A percentile compares a stretch with the other conserved stretches of the same genome.
phyloP scores from a whole-genome alignment of 2,329 filamentous ascomycete species.

The Bipolaris sorokiniana region DNA sequence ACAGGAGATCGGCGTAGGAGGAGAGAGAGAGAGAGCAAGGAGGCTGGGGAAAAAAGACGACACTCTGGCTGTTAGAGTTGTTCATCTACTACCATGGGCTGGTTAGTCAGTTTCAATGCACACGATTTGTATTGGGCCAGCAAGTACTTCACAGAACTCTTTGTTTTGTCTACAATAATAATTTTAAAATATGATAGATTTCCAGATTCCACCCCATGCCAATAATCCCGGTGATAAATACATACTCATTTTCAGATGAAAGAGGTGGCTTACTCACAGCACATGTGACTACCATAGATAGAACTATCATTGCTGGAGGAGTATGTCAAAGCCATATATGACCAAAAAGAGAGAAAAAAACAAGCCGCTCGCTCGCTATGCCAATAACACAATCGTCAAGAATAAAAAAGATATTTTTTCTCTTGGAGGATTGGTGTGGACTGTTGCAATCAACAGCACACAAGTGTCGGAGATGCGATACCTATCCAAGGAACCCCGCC shows the following conservation, averaged over 20 bases:
- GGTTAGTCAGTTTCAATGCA: background rate
- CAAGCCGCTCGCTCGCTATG: slow-evolving; percentile 42
- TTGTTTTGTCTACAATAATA: background rate
- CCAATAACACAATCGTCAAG: slow-evolving; percentile 48
- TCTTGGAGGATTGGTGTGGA: slow-evolving; percentile 2
- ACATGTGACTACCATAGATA: background rate
- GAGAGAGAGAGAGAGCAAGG: background rate
- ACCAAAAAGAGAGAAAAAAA: slow-evolving; percentile 10
- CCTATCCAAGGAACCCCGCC: slow-evolving; percentile 10
- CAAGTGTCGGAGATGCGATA: slow-evolving; percentile 16
- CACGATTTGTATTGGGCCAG: no score
- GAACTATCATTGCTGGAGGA: slow-evolving; percentile 10
- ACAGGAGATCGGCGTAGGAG: background rate
- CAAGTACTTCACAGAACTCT: background rate
- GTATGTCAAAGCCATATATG: slow-evolving; percentile 11
- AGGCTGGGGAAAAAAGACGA: background rate
- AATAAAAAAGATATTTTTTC: slow-evolving; percentile 22
- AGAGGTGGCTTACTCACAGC: slow-evolving; percentile 17
- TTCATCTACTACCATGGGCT: background rate
- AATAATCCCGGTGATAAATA: slow-evolving; percentile 16
- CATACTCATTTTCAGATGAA: slow-evolving; percentile 18
- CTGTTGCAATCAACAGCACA: slow-evolving; percentile 12
- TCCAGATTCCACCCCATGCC: slow-evolving; percentile 9
- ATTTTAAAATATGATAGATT: slow-evolving; percentile 13
- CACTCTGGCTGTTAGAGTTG: background rate